phyloP scores from a whole-genome alignment of 768 basidiomycete species.

The Thelephora aurantiotincta region DNA sequence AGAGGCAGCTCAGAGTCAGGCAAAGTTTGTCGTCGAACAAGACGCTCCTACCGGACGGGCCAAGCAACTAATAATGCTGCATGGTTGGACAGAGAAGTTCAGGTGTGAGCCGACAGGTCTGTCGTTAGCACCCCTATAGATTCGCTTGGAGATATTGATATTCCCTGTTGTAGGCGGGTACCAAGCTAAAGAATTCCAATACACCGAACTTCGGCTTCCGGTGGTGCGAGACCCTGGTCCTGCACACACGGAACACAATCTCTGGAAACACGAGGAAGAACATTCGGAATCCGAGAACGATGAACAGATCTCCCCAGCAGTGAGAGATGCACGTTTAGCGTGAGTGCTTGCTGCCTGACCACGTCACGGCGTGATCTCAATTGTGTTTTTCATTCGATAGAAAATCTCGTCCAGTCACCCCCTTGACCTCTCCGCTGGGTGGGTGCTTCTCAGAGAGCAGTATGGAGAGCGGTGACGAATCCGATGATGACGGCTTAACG shows the following conservation, averaged over 20 bases:
- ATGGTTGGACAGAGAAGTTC: not conserved
- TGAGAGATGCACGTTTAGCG: conserved; percentile 63
- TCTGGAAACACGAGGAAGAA: conserved; percentile 1
- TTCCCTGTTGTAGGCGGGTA: not conserved
- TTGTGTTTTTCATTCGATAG: conserved; percentile 17
- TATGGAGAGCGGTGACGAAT: conserved; percentile 63
- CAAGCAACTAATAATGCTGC: conserved; percentile 21
- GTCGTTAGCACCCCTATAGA: too few species aligned
- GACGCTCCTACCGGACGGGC: conserved; percentile 58
- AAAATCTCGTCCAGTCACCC: conserved; percentile 35
- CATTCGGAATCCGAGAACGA: conserved; percentile 40
- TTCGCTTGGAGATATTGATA: not conserved
- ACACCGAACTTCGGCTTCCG: not conserved
- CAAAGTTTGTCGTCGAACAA: conserved; percentile 53
- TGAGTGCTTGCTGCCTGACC: conserved; percentile 20
- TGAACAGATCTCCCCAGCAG: conserved; percentile 51
- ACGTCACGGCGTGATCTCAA: not conserved
- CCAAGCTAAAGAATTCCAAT: too few species aligned
- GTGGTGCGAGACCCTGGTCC: too few species aligned
- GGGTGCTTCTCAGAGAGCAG: conserved; percentile 24
- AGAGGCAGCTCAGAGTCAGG: conserved; percentile 35
- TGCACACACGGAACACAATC: too few species aligned
- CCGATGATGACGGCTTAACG: conserved; percentile 60
- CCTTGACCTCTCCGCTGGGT: conserved; percentile 20
- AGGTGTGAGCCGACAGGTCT: too few species aligned